Base-by-base conservation (phyloP, 345 rosid genomes). In the Populus pruinosa region DNA sequence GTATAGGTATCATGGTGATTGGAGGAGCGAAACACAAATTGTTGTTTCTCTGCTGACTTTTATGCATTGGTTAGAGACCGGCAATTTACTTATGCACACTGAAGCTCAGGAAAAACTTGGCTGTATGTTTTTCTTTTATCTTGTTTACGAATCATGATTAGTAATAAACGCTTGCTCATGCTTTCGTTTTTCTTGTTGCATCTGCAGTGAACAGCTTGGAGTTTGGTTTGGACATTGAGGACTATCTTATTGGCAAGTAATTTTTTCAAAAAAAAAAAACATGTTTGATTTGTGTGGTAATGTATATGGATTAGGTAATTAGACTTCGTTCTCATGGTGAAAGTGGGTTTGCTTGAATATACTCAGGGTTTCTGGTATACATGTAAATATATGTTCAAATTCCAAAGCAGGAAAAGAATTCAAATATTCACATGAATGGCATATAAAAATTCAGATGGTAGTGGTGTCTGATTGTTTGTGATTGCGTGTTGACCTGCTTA, bases 21-120 rank as follows among this genome's bases (percentile, higher is more conserved):
- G 99, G 99, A 92, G 82, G 85, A 90, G 87, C 83, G 98, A 92
- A 85, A 93, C 98, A 11, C 98, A 93, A 75, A 86, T 83, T n/a
- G 95, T 92, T 35, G 97, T 92, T 74, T 93, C 93, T 4, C 85
- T 86, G 85, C 93, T 96, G 81, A 90, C 93, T 70, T 93, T 96
- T 73, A 87, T 94, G 89, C 94, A 96, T 75, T 92, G 98, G 98
- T 85, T 96, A 66, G 97, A 92, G 86, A 89, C 93, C 10, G 99
- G 94, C 71, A 81, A 76, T 77, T 92, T 96, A 71, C 94, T 93
- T 61, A 70, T 86, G 87, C 97, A 92, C 76, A 71, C 87, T 0
- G 93, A 93, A 82, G 90, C 93, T 78, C 89, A 86, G 82, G 89
- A 88, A 80, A 88, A 80, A 78, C 98, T 96, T 77, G 99, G 95